Conservation (phyloP, 2,329 filamentous ascomycete genomes). For the Endoconidiophora polonica region DNA sequence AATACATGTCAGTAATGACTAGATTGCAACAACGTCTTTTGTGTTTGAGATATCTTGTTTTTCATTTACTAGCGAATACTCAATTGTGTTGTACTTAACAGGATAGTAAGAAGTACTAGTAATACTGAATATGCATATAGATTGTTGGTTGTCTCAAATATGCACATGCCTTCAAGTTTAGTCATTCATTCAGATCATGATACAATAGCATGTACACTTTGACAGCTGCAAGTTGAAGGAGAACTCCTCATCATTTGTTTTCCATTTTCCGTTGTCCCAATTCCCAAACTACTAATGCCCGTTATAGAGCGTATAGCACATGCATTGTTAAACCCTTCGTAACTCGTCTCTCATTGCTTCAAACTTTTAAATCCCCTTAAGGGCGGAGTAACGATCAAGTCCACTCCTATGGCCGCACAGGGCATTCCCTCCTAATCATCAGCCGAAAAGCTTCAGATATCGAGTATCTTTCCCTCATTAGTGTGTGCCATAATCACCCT, state of each 20-base stretch:
- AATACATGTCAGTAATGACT: too few species aligned
- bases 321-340: background rate
- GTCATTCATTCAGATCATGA: too few species aligned
- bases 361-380: slow-evolving; percentile 6
- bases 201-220: too few species aligned
- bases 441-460: slow-evolving; percentile 17
- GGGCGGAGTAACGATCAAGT: slow-evolving; percentile 75
- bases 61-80: too few species aligned
- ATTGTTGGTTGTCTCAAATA: too few species aligned
- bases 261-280: slow-evolving; percentile 1
- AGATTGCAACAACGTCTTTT: too few species aligned
- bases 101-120: too few species aligned
- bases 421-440: slow-evolving; percentile 71
- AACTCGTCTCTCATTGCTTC: background rate
- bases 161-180: too few species aligned
- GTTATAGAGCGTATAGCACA: slow-evolving; percentile 1
- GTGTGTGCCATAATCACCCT: slow-evolving; percentile 48
- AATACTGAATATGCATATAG: too few species aligned
- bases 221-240: too few species aligned
- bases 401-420: slow-evolving; percentile 73
- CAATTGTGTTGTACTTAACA: too few species aligned
- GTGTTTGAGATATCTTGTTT: too few species aligned
- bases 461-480: slow-evolving; percentile 99
- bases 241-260: background rate
- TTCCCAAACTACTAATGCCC: background rate